phyloP scores from a whole-genome alignment of 2,329 filamentous ascomycete genomes.

The Calcarisporium arbuscula region DNA sequence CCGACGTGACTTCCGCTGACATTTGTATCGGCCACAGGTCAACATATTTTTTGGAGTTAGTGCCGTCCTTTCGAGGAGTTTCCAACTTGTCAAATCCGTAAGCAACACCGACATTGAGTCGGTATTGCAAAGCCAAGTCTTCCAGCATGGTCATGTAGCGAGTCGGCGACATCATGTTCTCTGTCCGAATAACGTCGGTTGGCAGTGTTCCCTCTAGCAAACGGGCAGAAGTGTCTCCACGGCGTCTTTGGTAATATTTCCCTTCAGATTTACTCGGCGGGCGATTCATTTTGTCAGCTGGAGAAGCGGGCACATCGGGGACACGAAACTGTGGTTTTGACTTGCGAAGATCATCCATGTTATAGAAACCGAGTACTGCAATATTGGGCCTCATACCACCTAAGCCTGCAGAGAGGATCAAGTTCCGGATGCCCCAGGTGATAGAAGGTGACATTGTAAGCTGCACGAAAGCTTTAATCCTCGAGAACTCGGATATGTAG shows the following conservation, averaged over 20 bases:
- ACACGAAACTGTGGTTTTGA: conserved; percentile 51
- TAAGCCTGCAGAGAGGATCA: conserved; percentile 73
- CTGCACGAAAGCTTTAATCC: conserved; percentile 85
- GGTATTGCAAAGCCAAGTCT: conserved; percentile 69
- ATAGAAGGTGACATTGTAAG: conserved; percentile 75
- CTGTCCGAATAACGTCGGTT: conserved; percentile 62
- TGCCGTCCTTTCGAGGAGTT: conserved; percentile 54
- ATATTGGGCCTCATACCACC: conserved; percentile 89
- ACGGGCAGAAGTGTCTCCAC: conserved; percentile 49
- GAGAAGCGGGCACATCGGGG: conserved; percentile 38
- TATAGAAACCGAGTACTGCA: conserved; percentile 73
- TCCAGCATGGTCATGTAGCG: conserved; percentile 80
- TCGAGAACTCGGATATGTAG: conserved; percentile 74
- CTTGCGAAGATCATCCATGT: conserved; percentile 67
- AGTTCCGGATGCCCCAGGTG: conserved; percentile 79
- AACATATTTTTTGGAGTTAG: conserved; percentile 67
- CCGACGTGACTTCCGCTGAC: conserved; percentile 72
- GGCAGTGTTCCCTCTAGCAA: conserved; percentile 55
- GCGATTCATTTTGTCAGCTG: conserved; percentile 24
- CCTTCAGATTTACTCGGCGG: conserved; percentile 21
- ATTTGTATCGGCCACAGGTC: conserved; percentile 92
- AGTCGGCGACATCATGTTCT: conserved; percentile 61
- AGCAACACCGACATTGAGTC: conserved; percentile 78
- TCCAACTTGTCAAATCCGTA: conserved; percentile 75
- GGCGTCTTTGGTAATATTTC: conserved; percentile 29